Evolutionary conservation across 2,329 filamentous ascomycete genomes (phyloP).

Genomic region (Didymella pomorum): DNA sequence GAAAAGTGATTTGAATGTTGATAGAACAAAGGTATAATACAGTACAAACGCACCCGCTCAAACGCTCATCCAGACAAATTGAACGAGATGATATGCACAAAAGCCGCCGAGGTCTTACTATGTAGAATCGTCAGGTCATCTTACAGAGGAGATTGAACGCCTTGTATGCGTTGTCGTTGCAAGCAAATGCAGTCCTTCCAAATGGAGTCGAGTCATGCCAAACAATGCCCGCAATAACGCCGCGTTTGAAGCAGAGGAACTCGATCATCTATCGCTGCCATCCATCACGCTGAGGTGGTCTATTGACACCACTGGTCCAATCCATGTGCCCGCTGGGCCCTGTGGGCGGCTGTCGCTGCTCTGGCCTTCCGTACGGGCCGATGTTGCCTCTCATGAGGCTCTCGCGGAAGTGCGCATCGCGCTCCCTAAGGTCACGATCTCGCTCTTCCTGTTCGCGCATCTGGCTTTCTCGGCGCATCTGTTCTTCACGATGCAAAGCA

Average conservation of each 20-base stretch:
- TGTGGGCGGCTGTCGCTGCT: constrained; percentile 23
- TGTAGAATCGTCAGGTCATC: constrained; percentile 12
- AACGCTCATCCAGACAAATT: constrained; percentile 14
- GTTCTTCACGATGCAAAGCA: constrained; percentile 35
- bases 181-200: constrained; percentile 2
- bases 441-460: constrained; percentile 35
- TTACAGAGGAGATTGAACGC: constrained; percentile 16
- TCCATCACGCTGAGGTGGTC: constrained; percentile 29
- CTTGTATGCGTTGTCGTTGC: neutral
- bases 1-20: too few species aligned
- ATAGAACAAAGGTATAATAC: constrained; percentile 12
- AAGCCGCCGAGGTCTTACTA: constrained; percentile 7
- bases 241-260: neutral
- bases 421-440: constrained; percentile 32
- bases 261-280: constrained; percentile 24
- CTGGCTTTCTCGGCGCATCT: constrained; percentile 30
- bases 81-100: constrained; percentile 10
- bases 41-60: constrained; percentile 13
- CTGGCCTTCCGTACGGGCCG: constrained; percentile 27
- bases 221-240: neutral
- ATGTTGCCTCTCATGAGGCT: constrained; percentile 31
- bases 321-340: constrained; percentile 29
- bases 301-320: constrained; percentile 29
- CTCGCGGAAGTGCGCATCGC: constrained; percentile 32
- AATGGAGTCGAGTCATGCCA: neutral